Evolutionary conservation across 2,329 filamentous ascomycete species (phyloP).

Genomic region (Penicillium italicum): DNA sequence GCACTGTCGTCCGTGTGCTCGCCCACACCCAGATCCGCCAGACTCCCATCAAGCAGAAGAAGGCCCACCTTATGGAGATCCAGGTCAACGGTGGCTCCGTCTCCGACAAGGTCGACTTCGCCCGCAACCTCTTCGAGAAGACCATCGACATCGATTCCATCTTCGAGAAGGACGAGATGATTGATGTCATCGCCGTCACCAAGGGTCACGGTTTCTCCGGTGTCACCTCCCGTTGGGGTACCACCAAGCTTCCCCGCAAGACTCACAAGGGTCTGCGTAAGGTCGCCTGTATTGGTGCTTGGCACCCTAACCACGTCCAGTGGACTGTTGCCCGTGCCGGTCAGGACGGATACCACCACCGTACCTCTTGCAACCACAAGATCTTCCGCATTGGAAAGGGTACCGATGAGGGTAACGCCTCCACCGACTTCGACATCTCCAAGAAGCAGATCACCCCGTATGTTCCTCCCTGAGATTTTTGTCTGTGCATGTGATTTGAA

Average conservation of each 20-base stretch:
- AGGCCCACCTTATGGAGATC: slow-evolving; percentile 99
- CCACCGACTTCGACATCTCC: slow-evolving; percentile 92
- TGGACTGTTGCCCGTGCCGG: slow-evolving; percentile 99
- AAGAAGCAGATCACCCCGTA: slow-evolving; percentile 99
- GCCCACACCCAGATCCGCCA: slow-evolving; percentile 99
- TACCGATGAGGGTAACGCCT: slow-evolving; percentile 83
- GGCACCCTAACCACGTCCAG: slow-evolving; percentile 99
- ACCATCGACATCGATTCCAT: slow-evolving; percentile 85
- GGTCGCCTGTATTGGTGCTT: slow-evolving; percentile 99
- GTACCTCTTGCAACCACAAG: slow-evolving; percentile 99
- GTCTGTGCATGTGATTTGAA: not conserved
- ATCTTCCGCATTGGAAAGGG: slow-evolving; percentile 97
- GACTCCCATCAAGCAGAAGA: slow-evolving; percentile 99
- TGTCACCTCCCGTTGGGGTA: slow-evolving; percentile 98
- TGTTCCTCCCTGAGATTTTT: slow-evolving; percentile 45
- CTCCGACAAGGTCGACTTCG: slow-evolving; percentile 95
- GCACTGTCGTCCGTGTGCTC: slow-evolving; percentile 97
- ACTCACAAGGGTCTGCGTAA: slow-evolving; percentile 99
- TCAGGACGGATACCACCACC: slow-evolving; percentile 99
- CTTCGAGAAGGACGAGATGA: slow-evolving; percentile 99
- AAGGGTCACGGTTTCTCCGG: slow-evolving; percentile 99
- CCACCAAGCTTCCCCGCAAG: slow-evolving; percentile 99
- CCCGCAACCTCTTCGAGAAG: slow-evolving; percentile 97
- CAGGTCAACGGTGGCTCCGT: slow-evolving; percentile 98
- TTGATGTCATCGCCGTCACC: slow-evolving; percentile 98